Percentiles rank a stretch among this genome's conserved stretches.
phyloP scores from a whole-genome alignment of 306 rosid genomes.

The Malus sylvestris region DNA sequence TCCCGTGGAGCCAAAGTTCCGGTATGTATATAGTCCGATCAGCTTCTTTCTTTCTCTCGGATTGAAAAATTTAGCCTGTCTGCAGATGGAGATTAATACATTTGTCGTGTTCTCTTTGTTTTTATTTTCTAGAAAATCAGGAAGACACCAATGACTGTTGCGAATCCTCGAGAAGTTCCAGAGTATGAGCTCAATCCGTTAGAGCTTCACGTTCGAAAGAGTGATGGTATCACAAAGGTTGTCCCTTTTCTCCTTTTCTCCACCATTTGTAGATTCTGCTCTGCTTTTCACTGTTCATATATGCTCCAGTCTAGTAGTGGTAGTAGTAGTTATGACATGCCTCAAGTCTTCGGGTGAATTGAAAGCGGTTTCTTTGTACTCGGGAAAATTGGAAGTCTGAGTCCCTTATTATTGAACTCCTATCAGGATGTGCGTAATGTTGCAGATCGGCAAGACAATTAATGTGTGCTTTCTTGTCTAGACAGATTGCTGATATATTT shows the following conservation, averaged over 20 bases:
- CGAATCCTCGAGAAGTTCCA: constrained; percentile 97
- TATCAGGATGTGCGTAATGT: not conserved
- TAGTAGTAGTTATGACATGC: not conserved
- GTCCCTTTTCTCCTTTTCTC: not conserved
- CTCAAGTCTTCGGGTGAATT: not conserved
- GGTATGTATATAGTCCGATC: constrained; percentile 27
- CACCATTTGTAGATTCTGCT: not conserved
- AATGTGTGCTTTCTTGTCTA: not conserved
- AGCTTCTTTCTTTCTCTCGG: not conserved
- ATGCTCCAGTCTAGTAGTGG: not conserved
- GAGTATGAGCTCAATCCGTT: constrained; percentile 98
- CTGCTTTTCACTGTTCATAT: not conserved
- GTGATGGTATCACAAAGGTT: constrained; percentile 81
- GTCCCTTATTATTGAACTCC: not conserved
- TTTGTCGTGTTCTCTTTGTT: constrained; percentile 10
- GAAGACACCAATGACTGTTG: constrained; percentile 95
- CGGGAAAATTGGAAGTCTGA: not conserved
- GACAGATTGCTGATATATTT: constrained; percentile 7
- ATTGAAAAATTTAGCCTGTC: not conserved
- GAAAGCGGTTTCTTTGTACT: not conserved
- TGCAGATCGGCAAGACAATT: not conserved
- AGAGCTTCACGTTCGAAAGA: constrained; percentile 94
- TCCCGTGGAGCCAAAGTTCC: constrained; percentile 95
- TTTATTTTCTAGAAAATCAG: constrained; percentile 52
- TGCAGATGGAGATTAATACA: constrained; percentile 7